phyloP scores from a whole-genome alignment of 2,329 filamentous ascomycete genomes.

The Pyrenochaeta sp. region DNA sequence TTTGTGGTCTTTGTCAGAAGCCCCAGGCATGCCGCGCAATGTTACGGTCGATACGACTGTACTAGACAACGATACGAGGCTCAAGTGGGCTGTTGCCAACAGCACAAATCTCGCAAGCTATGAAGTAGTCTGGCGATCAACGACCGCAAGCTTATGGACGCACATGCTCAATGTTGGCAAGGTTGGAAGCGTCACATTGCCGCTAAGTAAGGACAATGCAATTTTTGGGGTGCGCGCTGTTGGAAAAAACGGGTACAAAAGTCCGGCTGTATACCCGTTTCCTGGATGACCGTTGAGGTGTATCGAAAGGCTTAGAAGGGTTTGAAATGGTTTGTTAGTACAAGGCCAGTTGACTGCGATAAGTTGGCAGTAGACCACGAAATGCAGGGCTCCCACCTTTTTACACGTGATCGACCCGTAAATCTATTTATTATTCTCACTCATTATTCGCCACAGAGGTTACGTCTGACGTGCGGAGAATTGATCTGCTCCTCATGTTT shows the following conservation, averaged over 20 bases:
- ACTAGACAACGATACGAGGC: constrained; percentile 59
- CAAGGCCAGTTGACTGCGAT: too few relatives aligned
- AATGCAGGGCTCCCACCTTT: too few relatives aligned
- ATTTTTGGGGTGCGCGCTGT: constrained; percentile 65
- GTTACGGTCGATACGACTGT: constrained; percentile 59
- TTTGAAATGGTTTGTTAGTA: too few relatives aligned
- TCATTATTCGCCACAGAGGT: too few relatives aligned
- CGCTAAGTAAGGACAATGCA: constrained; percentile 66
- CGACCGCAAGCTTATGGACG: constrained; percentile 61
- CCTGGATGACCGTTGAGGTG: constrained; percentile 28
- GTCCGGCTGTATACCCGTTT: constrained; percentile 58
- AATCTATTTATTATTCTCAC: too few relatives aligned
- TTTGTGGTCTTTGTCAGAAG: constrained; percentile 63
- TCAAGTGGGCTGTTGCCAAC: constrained; percentile 58
- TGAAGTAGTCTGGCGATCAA: constrained; percentile 65
- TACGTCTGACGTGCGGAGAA: too few relatives aligned
- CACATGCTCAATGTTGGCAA: constrained; percentile 60
- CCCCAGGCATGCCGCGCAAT: constrained; percentile 60
- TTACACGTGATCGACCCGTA: too few relatives aligned
- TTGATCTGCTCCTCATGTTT: too few relatives aligned
- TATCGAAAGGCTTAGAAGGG: neutral
- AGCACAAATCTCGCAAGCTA: constrained; percentile 57
- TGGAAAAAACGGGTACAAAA: constrained; percentile 60
- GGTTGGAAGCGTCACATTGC: constrained; percentile 55
- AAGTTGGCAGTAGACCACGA: too few relatives aligned